Evolutionary conservation across 2,329 filamentous ascomycete species (phyloP).

Genomic region (Colletotrichum somersetense): DNA sequence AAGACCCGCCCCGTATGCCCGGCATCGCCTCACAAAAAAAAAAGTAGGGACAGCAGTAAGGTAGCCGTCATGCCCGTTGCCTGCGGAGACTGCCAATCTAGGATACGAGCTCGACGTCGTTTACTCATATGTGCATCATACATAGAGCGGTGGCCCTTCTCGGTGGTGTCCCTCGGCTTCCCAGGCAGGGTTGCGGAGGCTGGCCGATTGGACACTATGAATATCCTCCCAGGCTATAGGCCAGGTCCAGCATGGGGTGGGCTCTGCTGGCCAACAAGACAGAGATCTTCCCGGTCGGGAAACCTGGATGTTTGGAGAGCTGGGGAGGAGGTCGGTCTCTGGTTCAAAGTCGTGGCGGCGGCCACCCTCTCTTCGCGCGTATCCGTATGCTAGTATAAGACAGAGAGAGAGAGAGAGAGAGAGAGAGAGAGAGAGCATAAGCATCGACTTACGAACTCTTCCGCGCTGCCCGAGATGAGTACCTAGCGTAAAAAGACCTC

Average conservation of each 20-base stretch:
- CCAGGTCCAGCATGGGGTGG: slow-evolving; percentile 29
- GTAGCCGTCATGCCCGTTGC: slow-evolving; percentile 35
- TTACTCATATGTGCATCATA: slow-evolving; percentile 37
- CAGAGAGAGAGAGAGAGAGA: neutral
- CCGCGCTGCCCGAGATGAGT: neutral
- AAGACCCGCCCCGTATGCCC: slow-evolving; percentile 34
- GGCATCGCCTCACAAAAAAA: slow-evolving; percentile 35
- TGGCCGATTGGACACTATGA: slow-evolving; percentile 41
- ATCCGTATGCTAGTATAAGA: neutral
- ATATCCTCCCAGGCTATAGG: slow-evolving; percentile 27
- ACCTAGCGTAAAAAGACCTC: neutral
- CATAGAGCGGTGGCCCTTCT: slow-evolving; percentile 32
- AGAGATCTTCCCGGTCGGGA: slow-evolving; percentile 36
- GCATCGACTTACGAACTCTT: neutral
- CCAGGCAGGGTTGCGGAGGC: slow-evolving; percentile 37
- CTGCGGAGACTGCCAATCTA: slow-evolving; percentile 41
- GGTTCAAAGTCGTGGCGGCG: neutral
- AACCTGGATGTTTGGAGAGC: neutral
- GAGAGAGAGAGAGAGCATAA: neutral
- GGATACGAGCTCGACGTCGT: slow-evolving; percentile 41
- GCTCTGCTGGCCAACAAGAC: slow-evolving; percentile 33
- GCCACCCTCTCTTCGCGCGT: neutral
- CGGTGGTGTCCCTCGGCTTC: slow-evolving; percentile 28
- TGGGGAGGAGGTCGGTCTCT: neutral
- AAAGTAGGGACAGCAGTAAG: slow-evolving; percentile 28